Evolutionary conservation across 2,329 filamentous ascomycete species (phyloP), one percentile per base, ranked within the genome.

Genomic region (Botrytis medusae): DNA sequence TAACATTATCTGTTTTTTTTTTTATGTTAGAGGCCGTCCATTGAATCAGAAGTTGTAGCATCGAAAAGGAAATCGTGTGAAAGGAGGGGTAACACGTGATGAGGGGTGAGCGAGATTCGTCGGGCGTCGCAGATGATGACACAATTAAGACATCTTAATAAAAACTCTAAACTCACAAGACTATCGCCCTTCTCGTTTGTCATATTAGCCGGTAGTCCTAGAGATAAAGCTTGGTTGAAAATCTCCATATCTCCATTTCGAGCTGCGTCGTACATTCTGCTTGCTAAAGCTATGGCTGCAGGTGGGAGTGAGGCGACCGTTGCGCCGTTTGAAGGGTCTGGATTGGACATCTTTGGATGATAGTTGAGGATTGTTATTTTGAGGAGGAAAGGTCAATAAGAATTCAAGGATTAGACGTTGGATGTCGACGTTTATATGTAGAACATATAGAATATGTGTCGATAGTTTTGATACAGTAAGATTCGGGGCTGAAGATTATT

Each of bases 141-240:
- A 10, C 25, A 25, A 34, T 8, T 4, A 4, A 6, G 14, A 16
- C 8, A 29, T n/a, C 32, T n/a, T 7, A 6, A 10, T 32, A 1
- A 16, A 2, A 48, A 65, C 1, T n/a, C 44, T 40, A 72, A 20
- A 76, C 84, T 61, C 84, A 89, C 87, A 74, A 93, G 81, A n/a
- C 88, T 92, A 80, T 94, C 91, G 67, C 91, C 92, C 76, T 92
- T 91, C 68, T 91, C 87, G 78, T 93, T 93, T 34, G 90, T 92
- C 81, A 93, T 84, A 78, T 93, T 93, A 1, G 87, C 84, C 0
- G 91, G 91, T 40, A 93, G 83, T 1, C 92, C 91, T 2, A 88
- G 89, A 1, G 86, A 84, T 54, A 94, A 81, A 65, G 91, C 91
- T 81, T 90, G 87, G 60, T 85, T 80, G n/a, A 94, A 87, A 20